These are phyloP conservation scores for Blastobotrys capitulatus DNA, from an alignment of 1,139 yeast species.

Conservation along the genomic window DNA sequence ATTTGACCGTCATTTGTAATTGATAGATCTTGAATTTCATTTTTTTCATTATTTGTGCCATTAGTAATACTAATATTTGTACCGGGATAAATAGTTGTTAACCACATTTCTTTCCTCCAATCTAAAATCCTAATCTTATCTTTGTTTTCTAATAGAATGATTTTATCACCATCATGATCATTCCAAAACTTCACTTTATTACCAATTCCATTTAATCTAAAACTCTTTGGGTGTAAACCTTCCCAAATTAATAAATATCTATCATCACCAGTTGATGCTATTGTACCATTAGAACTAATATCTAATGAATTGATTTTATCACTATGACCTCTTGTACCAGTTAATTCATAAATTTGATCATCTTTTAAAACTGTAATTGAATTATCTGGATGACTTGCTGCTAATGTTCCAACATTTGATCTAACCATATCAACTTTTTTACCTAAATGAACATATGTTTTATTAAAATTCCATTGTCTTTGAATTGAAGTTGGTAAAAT, in stretches of 20 bases:
- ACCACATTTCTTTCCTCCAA: constrained; percentile 33
- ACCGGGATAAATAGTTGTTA: constrained; percentile 32
- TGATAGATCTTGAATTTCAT: constrained; percentile 25
- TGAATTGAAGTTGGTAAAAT: constrained; percentile 16
- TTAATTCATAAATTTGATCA: constrained; percentile 14
- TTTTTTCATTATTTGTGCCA: neutral
- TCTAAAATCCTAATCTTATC: constrained; percentile 30
- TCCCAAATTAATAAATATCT: constrained; percentile 31
- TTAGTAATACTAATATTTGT: constrained; percentile 15
- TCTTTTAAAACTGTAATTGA: constrained; percentile 20
- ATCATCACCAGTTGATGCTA: constrained; percentile 34
- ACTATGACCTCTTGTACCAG: constrained; percentile 25
- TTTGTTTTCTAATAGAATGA: constrained; percentile 34
- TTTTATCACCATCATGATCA: constrained; percentile 30
- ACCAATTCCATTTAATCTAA: constrained; percentile 25
- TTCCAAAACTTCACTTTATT: constrained; percentile 32
- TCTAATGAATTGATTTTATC: constrained; percentile 32
- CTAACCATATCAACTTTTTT: constrained; percentile 20
- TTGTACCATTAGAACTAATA: constrained; percentile 28
- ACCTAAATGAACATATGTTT: constrained; percentile 20
- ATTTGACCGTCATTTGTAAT: constrained; percentile 24
- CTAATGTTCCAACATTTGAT: constrained; percentile 18
- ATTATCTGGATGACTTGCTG: constrained; percentile 26
- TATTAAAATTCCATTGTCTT: constrained; percentile 17
- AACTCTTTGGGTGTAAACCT: constrained; percentile 19